Evolutionary conservation across 257 asterid species (phyloP), one percentile per base, ranked within the genome.

Genomic region (Fraxinus quadrangulata): DNA sequence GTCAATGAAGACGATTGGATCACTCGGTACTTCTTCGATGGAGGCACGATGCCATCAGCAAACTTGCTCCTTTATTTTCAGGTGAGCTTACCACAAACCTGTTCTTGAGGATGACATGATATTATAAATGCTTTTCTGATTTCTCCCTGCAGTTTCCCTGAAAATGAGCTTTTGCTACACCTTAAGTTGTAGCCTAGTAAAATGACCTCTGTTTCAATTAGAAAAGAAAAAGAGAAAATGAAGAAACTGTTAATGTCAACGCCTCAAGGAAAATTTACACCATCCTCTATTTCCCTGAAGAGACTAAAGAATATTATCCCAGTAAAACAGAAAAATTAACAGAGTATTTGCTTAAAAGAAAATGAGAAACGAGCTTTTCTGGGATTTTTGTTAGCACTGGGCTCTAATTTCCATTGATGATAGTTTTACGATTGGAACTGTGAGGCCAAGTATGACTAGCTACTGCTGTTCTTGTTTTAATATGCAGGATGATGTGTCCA

Each of bases 11-110:
- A 95, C 24, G 97, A 95, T 78, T 93, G 97, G 99, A 95, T 95
- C 70, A 95, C 98, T 72, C 85, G 97, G 80, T 91, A 95, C 84
- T 95, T 93, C 91, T 95, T 95, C 74, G 82, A 90, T 4, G 97
- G 99, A 34, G 99, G 99, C 68, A 95, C 97, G 70, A 95, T 95
- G 97, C 97, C 98, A 68, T 85, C 97, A 0, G 97, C 97, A 67
- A 87, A 90, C 80, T 83, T 93, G 81, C 97, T 95, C 75, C 97
- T 95, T n/a, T 95, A 95, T 86, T 95, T 91, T 86, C 99, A 95
- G 93, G 98, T 90, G 45, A 89, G 83, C 65, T 80, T 23, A 21
- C 31, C 33, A 61, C 30, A 21, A 61, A 21, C 68, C 11, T 61
- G 10, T 56, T 19, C 26, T 56, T 56, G 12, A 56, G 28, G n/a